These are phyloP conservation scores for Drechmeria coniospora DNA, from an alignment of 2,329 filamentous ascomycete genomes.

Conservation along the genomic window DNA sequence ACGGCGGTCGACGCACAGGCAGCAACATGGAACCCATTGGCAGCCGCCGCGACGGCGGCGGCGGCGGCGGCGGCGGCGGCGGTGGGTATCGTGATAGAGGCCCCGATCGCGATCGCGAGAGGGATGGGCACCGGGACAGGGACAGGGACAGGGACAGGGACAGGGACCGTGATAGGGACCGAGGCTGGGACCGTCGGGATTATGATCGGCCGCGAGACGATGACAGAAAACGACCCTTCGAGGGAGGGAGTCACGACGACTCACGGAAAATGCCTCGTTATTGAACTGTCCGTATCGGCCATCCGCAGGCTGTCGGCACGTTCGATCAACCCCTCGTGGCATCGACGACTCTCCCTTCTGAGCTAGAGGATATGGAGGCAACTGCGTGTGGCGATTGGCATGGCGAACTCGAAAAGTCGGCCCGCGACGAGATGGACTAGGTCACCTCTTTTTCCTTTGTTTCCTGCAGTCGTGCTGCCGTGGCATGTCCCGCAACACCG, in stretches of 20 bases:
- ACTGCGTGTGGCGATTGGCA: not conserved
- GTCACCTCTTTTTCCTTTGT: too few species aligned
- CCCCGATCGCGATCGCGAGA: conserved; percentile 35
- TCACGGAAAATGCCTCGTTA: conserved; percentile 50
- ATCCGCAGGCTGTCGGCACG: too few species aligned
- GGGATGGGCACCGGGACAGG: conserved; percentile 23
- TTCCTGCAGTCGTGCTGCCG: not conserved
- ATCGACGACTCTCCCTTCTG: too few species aligned
- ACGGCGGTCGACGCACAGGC: conserved; percentile 38
- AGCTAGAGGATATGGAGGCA: too few species aligned
- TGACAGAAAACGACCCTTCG: conserved; percentile 54
- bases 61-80: conserved; percentile 53
- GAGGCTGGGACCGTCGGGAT: conserved; percentile 12
- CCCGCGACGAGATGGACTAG: too few species aligned
- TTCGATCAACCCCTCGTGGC: too few species aligned
- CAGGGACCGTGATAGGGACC: conserved; percentile 19
- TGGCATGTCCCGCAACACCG: not conserved
- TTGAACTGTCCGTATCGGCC: conserved; percentile 24
- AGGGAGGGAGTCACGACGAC: conserved; percentile 70
- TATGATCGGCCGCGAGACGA: conserved; percentile 42
- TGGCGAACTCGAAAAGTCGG: not conserved
- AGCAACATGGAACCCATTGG: conserved; percentile 78
- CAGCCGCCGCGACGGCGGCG: conserved; percentile 49
- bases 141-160: conserved; percentile 23
- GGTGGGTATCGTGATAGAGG: conserved; percentile 35